A percentile compares a stretch with the other conserved stretches of the same genome.
Conservation (phyloP, 2,329 filamentous ascomycete genomes). For the Fusarium concolor region DNA sequence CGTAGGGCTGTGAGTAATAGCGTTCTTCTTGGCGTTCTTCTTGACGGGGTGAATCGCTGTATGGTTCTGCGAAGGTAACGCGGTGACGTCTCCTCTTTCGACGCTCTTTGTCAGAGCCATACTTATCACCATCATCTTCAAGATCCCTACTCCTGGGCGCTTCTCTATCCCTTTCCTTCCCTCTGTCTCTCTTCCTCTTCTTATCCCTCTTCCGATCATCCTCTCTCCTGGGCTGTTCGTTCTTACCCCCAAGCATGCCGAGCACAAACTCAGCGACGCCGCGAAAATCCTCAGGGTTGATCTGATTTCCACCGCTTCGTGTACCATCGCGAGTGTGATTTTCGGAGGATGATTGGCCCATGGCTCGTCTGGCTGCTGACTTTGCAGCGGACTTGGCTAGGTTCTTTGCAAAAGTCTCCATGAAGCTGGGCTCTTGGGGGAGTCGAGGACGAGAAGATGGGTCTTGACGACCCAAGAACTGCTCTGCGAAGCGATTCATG, state of each 20-base stretch:
- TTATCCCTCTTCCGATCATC: conserved; percentile 27
- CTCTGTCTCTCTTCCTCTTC: conserved; percentile 35
- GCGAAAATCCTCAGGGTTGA: conserved; percentile 40
- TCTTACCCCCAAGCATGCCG: conserved; percentile 35
- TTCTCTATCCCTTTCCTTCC: conserved; percentile 23
- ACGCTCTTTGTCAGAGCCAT: conserved; percentile 35
- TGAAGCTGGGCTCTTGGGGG: conserved; percentile 36
- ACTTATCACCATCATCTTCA: conserved; percentile 22
- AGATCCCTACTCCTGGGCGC: conserved; percentile 13
- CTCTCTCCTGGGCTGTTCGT: conserved; percentile 16
- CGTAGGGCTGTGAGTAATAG: conserved; percentile 27
- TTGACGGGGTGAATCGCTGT: conserved; percentile 23
- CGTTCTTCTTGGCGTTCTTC: conserved; percentile 27
- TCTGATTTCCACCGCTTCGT: conserved; percentile 24
- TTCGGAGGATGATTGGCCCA: conserved; percentile 28
- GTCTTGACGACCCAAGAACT: conserved; percentile 39
- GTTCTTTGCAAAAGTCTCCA: conserved; percentile 41
- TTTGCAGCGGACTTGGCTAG: conserved; percentile 43
- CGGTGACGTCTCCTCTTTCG: conserved; percentile 37
- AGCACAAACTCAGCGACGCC: conserved; percentile 42
- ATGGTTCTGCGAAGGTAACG: conserved; percentile 44
- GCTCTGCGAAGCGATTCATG: conserved; percentile 44
- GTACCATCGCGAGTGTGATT: conserved; percentile 23
- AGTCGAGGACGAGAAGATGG: conserved; percentile 20
- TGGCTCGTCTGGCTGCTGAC: conserved; percentile 42